Base-by-base conservation (phyloP, 495 filamentous ascomycete genomes). In the Lasiosphaeria miniovina region DNA sequence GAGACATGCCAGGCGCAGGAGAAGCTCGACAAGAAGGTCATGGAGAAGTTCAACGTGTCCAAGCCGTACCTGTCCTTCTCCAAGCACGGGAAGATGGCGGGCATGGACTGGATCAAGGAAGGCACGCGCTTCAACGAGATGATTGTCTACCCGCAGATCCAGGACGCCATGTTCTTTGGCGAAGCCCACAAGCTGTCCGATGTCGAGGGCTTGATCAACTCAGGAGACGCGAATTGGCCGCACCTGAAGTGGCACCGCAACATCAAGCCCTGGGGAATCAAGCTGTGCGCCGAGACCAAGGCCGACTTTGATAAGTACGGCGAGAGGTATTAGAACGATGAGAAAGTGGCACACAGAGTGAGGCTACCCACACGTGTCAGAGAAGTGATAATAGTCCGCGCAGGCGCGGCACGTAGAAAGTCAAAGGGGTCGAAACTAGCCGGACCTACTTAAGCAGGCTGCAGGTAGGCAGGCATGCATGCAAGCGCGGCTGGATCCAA, bases 141-240 rank as follows among this genome's bases (percentile, higher is more conserved):
- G 46, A n/a, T 49, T 8, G 24, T 49, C 9, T 49, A 17, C 7
- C 46, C 46, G 8, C 14, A 49, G 14, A n/a, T 17, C 46, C 46
- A 49, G 46, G 46, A 49, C 46, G 46, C 46, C 46, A 7, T 49
- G 46, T 49, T 49, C 24, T 49, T 15, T 17, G 46, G 46, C 46
- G 46, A 49, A 17, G 14, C n/a, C 6, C n/a, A 15, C n/a, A 7
- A 8, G 7, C 8, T 49, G 6, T 8, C 46, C 14, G 46, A 49
- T 1, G 46, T n/a, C 14, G n/a, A 8, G 7, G 46, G 9, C 15
- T 11, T 8, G 15, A 8, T n/a, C 46, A 31, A 49, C 8, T 7
- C 38, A 7, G n/a, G 24, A 49, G 14, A 49, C 46, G 6, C 14
- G 46, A n/a, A 49, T 7, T 49, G 46, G 46, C 8, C 8, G 46